Base-by-base conservation (phyloP, 139 green algal species). In the Chlamydomonas schloesseri region DNA sequence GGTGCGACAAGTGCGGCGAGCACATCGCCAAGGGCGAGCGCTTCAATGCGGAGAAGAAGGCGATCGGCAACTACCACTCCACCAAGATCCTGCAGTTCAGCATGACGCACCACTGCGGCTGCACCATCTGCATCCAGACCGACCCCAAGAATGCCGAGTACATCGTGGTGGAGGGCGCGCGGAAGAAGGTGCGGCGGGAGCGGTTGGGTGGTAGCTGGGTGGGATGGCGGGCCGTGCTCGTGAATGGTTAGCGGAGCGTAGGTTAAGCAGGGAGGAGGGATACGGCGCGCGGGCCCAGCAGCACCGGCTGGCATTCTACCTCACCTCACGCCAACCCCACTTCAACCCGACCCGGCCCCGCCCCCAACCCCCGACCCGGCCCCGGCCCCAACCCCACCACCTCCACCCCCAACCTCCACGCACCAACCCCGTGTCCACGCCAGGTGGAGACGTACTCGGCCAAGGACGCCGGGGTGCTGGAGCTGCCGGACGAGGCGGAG, bases 11-110 rank as follows among this genome's bases (percentile, higher is more conserved):
- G 47, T 99, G 97, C 87, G 75, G 87, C 42, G 91, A 98, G 85
- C 93, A 98, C 57, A 99, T 99, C 47, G 97, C 93, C 80, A 98
- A 99, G 90, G 97, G 93, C 42, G 97, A 99, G 72, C 95, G 97
- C 70, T 99, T 99, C 93, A 99, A 99, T 82, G 97, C 97, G 13
- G 97, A 99, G 88, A 99, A 99, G 94, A 97, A 97, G 91, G 77
- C 85, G 6, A 83, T 98, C 34, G 96, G 95, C 24, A 94, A 92
- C 57, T 99, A 99, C 93, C 93, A 96, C 89, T 95, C 91, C 73
- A 99, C 97, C 31, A 97, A 96, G 79, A 95, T 99, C 26, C 98
- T 95, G 96, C 90, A 89, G 64, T 99, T 99, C 91, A 81, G 60
- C 47, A 99, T 99, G 97, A 87, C 71, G 20, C 92, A 96, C 42